Evolutionary conservation across 2,329 filamentous ascomycete species (phyloP), one percentile per base, ranked within the genome.

Genomic region (Akanthomyces uredinophilus): DNA sequence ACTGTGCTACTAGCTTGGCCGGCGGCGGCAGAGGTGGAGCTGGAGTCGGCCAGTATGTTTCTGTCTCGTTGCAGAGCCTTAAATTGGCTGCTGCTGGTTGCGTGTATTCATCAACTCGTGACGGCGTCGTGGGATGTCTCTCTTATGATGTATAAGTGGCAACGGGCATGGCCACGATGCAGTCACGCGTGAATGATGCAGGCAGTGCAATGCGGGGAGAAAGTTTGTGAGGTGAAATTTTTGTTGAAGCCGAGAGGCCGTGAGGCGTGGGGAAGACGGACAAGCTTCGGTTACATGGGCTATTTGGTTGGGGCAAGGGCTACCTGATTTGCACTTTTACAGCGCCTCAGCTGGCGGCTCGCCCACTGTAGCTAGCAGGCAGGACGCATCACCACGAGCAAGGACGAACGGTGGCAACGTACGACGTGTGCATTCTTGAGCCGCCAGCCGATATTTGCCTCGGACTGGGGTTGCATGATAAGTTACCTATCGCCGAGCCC

Each of bases 181-280:
- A 22, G 54, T 24, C 29, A 46, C 52, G 39, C 18, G n/a, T 44
- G 8, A n/a, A 43, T 3, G n/a, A 47, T 35, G 29, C 10, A 57
- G 51, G 35, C 16, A 35, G n/a, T 10, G 20, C 24, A 27, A 13
- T 20, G 37, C 27, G 53, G 16, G 18, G 16, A 29, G 53, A 18
- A 32, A 56, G 39, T 14, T 54, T 57, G 43, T 5, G 43, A 50
- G 18, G 56, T 35, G 11, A 32, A 22, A 14, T 29, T 43, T 52
- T 60, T 60, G 57, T 60, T 60, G 57, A 60, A 60, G 57, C 57
- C 56, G 57, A 60, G 57, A 24, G 57, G 24, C 32, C 35, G 46
- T 27, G 44, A 58, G 10, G 35, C 55, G 44, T 41, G 55, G 44
- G 44, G 55, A 58, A 27, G 32, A 18, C 10, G 22, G 35, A 4